Base-by-base conservation (phyloP, 2,329 filamentous ascomycete species). In the Dactylellina drechsleri region DNA sequence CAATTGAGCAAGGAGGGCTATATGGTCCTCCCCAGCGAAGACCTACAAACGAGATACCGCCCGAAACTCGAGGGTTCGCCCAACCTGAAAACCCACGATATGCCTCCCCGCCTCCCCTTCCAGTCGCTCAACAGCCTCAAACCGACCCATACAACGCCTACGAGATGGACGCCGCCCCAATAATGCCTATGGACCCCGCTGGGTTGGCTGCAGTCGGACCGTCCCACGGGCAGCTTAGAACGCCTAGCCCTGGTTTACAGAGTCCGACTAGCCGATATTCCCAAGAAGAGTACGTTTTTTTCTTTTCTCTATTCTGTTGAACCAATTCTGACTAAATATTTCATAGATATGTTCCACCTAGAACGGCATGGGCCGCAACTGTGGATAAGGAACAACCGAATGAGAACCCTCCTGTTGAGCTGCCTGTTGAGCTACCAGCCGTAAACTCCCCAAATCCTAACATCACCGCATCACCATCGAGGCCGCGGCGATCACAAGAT, bases 401-500 rank as follows among this genome's bases (percentile, higher is more conserved):
- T 16, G 56, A 40, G 6, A 53, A 74, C 26, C 5, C 43, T 2
- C 66, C 77, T 1, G 75, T 73, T 36, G 77, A 78, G 26, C 77
- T 79, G 2, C 78, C 78, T 7, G 78, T 77, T 23, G 78, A 79
- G 52, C 67, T 79, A n/a, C 78, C 78, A 4, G 26, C 77, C 13
- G 50, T 43, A 12, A 49, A n/a, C n/a, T 61, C 40, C 20, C 49
- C 53, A 52, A 23, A 20, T 52, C 68, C 18, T 49, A 76, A 41
- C 67, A 53, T 41, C 36, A 31, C 53, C 23, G 23, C 72, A 18
- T 70, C 64, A 6, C 72, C 72, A 10, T 52, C 56, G 8, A 65
- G 66, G 58, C 59, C 68, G 57, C 74, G 50, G 74, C 64, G 67
- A 47, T 77, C 78, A 26, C 73, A 77, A 36, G 83, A 86, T 76